These are phyloP conservation scores for Penicillium robsamsonii DNA, from an alignment of 495 filamentous ascomycete species.

Conservation along the genomic window DNA sequence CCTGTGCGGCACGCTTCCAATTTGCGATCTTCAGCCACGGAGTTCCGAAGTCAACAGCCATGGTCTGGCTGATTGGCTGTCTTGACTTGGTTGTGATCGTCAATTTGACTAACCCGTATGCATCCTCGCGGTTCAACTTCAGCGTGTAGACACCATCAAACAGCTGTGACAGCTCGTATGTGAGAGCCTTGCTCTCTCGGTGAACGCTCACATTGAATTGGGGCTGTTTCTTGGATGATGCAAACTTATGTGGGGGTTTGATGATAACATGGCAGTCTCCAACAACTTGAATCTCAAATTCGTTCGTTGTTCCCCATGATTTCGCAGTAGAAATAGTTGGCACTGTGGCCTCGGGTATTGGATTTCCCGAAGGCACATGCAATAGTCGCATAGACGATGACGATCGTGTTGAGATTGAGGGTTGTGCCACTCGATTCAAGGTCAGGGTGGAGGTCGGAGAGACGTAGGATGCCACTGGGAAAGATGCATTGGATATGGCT, in stretches of 20 bases:
- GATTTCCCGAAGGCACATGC: slow-evolving; percentile 13
- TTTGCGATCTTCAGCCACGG: slow-evolving; percentile 59
- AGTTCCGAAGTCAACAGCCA: slow-evolving; percentile 59
- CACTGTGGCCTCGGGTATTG: slow-evolving; percentile 21
- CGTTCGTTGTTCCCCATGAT: slow-evolving; percentile 23
- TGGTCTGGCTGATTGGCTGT: slow-evolving; percentile 51
- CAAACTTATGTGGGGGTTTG: slow-evolving; percentile 52
- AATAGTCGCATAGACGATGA: slow-evolving; percentile 19
- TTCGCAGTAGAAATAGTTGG: slow-evolving; percentile 19
- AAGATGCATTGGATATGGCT: slow-evolving; percentile 22
- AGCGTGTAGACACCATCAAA: slow-evolving; percentile 60
- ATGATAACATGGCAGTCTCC: slow-evolving; percentile 62
- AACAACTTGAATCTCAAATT: slow-evolving; percentile 60
- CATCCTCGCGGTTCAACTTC: slow-evolving; percentile 55
- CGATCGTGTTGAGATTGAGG: slow-evolving; percentile 29
- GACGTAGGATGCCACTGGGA: slow-evolving; percentile 12
- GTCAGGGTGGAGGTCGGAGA: slow-evolving; percentile 22
- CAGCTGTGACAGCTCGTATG: slow-evolving; percentile 50
- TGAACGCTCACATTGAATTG: slow-evolving; percentile 52
- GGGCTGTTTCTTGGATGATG: slow-evolving; percentile 46
- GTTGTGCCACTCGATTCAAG: slow-evolving; percentile 20
- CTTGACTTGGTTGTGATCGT: slow-evolving; percentile 53
- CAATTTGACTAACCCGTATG: slow-evolving; percentile 57
- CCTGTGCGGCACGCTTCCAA: slow-evolving; percentile 52
- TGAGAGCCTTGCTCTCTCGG: slow-evolving; percentile 41